Evolutionary conservation across 139 green algal species (phyloP), one percentile per base, ranked within the genome.

Genomic region (Chlorella sp.): DNA sequence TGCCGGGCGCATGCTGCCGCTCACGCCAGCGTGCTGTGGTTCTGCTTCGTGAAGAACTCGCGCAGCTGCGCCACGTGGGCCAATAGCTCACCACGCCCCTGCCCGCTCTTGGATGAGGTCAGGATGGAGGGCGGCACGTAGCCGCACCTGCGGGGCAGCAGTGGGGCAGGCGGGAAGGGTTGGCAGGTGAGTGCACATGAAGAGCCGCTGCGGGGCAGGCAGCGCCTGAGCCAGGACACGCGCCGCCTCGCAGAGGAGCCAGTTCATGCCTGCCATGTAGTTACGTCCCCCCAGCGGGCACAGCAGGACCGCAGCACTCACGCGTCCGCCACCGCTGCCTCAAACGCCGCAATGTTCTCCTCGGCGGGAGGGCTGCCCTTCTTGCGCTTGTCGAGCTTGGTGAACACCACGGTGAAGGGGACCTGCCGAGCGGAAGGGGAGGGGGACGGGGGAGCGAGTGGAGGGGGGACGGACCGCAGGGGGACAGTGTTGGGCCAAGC

Each of bases 371-470:
- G 76, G 16, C 34, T 41, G 6, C 88, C 87, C 88, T 97, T 97
- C 56, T 94, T 95, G 34, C 82, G 84, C 86, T 97, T 97, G 86
- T 97, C 93, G 8, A 87, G 81, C 60, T 97, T 97, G n/a, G 94
- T 96, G 80, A 95, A 97, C 26, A 99, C 92, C 6, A 99, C 73
- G 17, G 87, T 87, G 64, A 97, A 96, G 26, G 96, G 96, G 54
- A 98, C 90, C 51, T 94, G 87, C 32, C 44, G 36, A 16, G 64
- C 26, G 16, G 22, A 62, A 30, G 60, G 26, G 11, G 41, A 16
- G 58, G 77, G 5, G 28, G 56, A 5, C 1, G 34, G 54, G 51
- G n/a, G 5, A 70, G 2, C 51, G 14, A 43, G 43, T 54, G 11
- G 8, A 54, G 46, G 46, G 11, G 46, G 46, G 46, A 54, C 8